Base-by-base conservation (phyloP, 371 early-diverging fungal species). In the Rhizopus delemar region DNA sequence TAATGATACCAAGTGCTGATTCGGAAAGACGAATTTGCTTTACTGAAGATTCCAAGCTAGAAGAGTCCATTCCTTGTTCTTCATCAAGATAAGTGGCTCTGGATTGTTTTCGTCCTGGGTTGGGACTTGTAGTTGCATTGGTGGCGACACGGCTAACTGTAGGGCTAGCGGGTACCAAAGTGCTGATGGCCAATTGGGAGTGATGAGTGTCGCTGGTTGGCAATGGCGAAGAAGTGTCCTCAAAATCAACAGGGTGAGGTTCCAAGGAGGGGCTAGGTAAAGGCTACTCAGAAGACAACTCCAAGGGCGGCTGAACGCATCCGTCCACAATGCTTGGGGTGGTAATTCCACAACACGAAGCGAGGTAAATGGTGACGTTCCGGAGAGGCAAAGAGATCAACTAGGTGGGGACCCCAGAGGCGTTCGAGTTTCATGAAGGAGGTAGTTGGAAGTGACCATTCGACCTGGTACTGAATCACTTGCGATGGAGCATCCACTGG, bases 131-230 rank as follows among this genome's bases (percentile, higher is more conserved):
- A 60, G 15, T 4, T 29, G 15, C 1, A 57, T 32, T 0, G 68
- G 64, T 0, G 48, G 51, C 3, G 32, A 13, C 3, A 33, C 9
- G 9, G 62, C 36, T 41, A 69, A n/a, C 3, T 49, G 46, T 22
- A 50, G 15, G 0, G 59, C 36, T 8, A 53, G 22, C 12, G 63
- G 70, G 41, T 50, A 70, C 66, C 70, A 65, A 3, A 55, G 45
- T 0, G 70, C 70, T 5, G 52, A 12, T 8, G 65, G 67, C 67
- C 71, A 71, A 33, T 53, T 36, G 1, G 71, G 71, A 6, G 57
- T 57, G 15, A 67, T 55, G 34, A 71, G 28, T 22, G 71, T 71
- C 7, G 65, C 68, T 6, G 41, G 16, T 12, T 46, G 39, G 3
- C 12, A 52, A 2, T 58, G 43, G 32, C n/a, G 36, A 8, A 48